Evolutionary conservation across 164 flowering plant genomes (phyloP).

Genomic region (Liquidambar formosana): DNA sequence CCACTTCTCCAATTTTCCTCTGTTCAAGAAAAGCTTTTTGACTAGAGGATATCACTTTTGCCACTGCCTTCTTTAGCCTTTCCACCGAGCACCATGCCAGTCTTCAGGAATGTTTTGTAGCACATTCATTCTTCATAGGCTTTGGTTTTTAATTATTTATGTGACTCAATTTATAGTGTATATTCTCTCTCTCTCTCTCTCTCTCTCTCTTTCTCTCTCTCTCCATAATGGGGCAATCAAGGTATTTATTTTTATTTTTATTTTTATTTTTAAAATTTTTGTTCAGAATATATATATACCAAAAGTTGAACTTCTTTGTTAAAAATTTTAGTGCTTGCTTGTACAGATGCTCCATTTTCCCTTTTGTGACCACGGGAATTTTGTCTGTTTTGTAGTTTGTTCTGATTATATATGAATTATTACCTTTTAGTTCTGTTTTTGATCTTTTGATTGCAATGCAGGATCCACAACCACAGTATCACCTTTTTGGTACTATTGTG

Average conservation of each 20-base stretch:
- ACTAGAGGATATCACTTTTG: no score
- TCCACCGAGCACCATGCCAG: background rate
- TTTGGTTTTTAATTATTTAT: background rate
- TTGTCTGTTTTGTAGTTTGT: background rate
- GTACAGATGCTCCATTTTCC: background rate
- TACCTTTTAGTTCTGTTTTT: conserved; percentile 4
- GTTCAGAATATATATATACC: no score
- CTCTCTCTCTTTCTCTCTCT: background rate
- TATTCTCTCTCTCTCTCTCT: background rate
- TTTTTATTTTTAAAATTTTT: no score
- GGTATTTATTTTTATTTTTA: background rate
- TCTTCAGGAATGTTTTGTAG: background rate
- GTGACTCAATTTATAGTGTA: background rate
- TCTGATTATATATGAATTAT: background rate
- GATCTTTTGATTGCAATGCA: conserved; percentile 30
- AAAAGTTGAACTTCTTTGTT: background rate
- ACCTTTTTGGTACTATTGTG: conserved; percentile 90
- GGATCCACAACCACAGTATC: conserved; percentile 86
- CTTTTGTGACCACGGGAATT: background rate
- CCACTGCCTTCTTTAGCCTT: no score
- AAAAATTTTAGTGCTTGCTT: background rate
- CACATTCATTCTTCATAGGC: background rate
- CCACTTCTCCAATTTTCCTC: no score
- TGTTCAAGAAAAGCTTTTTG: no score
- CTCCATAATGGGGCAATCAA: background rate